phyloP scores from a whole-genome alignment of 2,329 filamentous ascomycete genomes.

The Fusarium protoensiforme region DNA sequence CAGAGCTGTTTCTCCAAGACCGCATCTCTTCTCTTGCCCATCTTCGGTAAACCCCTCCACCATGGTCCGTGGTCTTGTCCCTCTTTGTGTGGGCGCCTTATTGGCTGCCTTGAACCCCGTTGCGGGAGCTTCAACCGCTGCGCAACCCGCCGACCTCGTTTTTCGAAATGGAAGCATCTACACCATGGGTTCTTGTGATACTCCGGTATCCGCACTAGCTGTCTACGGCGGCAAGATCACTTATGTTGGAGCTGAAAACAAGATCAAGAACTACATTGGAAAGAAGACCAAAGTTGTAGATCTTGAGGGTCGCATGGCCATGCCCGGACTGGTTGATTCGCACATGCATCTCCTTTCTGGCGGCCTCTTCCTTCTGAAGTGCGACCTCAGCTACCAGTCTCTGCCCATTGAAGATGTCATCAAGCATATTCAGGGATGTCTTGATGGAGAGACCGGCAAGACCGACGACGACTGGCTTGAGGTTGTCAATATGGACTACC shows the following conservation, averaged over 20 bases:
- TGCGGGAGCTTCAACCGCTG: not conserved
- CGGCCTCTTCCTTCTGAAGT: conserved; percentile 40
- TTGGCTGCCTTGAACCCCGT: conserved; percentile 11
- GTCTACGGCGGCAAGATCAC: conserved; percentile 35
- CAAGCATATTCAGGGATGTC: conserved; percentile 38
- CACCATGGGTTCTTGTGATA: conserved; percentile 30
- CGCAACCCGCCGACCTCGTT: conserved; percentile 35
- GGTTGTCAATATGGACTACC: conserved; percentile 41
- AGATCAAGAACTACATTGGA: conserved; percentile 35
- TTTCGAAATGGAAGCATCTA: conserved; percentile 44
- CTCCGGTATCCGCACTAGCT: conserved; percentile 31
- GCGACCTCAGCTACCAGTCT: conserved; percentile 43
- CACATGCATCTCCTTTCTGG: conserved; percentile 43
- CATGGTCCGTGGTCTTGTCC: conserved; percentile 31
- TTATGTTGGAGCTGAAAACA: conserved; percentile 33
- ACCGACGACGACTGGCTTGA: conserved; percentile 40
- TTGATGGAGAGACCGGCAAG: conserved; percentile 37
- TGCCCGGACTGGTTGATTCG: conserved; percentile 44
- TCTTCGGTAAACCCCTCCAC: not conserved
- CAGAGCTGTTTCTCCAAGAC: not conserved
- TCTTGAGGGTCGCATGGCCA: conserved; percentile 44
- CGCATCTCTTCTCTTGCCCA: not conserved
- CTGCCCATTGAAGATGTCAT: conserved; percentile 26
- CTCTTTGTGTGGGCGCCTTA: conserved; percentile 26
- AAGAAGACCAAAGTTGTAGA: conserved; percentile 39